Conservation (phyloP, 345 rosid genomes). For the Eucalyptus sp. region DNA sequence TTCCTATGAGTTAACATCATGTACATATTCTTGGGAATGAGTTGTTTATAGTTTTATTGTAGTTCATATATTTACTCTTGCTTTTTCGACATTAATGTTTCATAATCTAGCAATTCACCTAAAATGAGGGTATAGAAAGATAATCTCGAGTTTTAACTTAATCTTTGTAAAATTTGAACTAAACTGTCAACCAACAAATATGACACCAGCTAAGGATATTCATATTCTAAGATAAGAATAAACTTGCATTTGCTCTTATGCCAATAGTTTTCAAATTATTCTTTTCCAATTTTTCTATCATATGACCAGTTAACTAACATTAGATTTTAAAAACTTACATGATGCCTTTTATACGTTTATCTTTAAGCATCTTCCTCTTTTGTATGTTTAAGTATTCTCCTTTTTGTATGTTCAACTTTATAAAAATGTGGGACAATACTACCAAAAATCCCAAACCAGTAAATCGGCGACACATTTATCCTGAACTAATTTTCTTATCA, state of each 20-base stretch:
- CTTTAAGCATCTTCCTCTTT: not conserved
- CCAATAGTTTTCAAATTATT: not conserved
- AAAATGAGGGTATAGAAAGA: not conserved
- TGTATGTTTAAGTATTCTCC: not conserved
- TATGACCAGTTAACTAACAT: not conserved
- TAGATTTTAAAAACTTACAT: not conserved
- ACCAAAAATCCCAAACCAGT: accelerated
- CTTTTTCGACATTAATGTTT: not conserved
- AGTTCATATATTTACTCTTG: not conserved
- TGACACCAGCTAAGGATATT: not conserved
- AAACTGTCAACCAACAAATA: not conserved
- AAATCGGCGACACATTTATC: too few species aligned
- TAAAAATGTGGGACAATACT: too few species aligned
- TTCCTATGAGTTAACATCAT: not conserved
- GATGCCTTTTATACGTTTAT: not conserved
- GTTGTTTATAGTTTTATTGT: not conserved
- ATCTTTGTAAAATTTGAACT: not conserved
- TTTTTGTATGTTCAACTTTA: not conserved
- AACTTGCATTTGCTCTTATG: not conserved
- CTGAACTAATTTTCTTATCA: too few species aligned
- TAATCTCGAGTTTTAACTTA: not conserved
- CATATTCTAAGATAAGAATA: not conserved
- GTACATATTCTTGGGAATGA: not conserved
- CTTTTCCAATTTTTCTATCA: not conserved
- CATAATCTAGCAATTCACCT: not conserved